Conservation (phyloP, 139 green algal genomes). For the Chlamydomonas asymmetrica region DNA sequence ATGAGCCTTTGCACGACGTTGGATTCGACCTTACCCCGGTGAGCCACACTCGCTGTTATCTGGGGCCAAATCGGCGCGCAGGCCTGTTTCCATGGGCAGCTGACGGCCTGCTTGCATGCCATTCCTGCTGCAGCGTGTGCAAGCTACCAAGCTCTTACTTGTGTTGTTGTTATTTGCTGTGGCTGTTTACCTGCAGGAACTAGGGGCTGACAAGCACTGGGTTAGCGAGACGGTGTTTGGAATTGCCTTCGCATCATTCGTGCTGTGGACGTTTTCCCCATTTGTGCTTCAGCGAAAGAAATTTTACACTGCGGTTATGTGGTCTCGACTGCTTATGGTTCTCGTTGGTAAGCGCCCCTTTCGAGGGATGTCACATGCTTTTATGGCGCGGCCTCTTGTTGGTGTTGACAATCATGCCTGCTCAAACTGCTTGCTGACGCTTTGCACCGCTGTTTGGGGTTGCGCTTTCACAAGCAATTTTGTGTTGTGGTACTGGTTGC, state of each 20-base stretch:
- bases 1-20: slow-evolving; percentile 73
- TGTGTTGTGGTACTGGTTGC: not conserved
- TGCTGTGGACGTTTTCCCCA: slow-evolving; percentile 86
- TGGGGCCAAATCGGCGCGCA: not conserved
- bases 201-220: slow-evolving; percentile 74
- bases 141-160: not conserved
- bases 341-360: slow-evolving; percentile 34
- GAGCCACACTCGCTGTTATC: slow-evolving; percentile 7
- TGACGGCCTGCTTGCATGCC: too few relatives aligned
- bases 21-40: slow-evolving; percentile 78
- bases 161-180: slow-evolving; percentile 1
- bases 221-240: slow-evolving; percentile 84
- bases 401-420: not conserved
- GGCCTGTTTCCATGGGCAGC: too few relatives aligned
- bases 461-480: too few relatives aligned
- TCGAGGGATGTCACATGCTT: too few relatives aligned
- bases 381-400: too few relatives aligned
- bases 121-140: not conserved
- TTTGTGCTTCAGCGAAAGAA: slow-evolving; percentile 78
- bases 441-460: too few relatives aligned
- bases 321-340: slow-evolving; percentile 76
- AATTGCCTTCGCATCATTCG: slow-evolving; percentile 69
- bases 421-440: not conserved
- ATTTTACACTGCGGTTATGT: slow-evolving; percentile 91
- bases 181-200: slow-evolving; percentile 50